Base-by-base conservation (phyloP, 108 stramenopile species). In the Craspedostauros australis region DNA sequence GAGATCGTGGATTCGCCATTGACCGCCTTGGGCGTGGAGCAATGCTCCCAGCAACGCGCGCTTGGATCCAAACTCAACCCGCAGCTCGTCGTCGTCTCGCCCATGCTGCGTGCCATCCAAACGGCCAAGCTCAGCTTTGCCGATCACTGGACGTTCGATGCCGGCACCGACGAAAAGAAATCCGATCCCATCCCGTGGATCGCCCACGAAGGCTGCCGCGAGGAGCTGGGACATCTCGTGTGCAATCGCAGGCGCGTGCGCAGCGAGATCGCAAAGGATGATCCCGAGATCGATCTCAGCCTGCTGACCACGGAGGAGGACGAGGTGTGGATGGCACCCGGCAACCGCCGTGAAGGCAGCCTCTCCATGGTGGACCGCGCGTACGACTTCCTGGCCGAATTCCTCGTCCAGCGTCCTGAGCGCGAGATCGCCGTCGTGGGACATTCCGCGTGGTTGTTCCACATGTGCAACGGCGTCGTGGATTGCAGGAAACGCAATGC, bases 161-260 rank as follows among this genome's bases (percentile, higher is more conserved):
- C 21, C 19, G 20, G 36, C 27, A 16, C 5, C 4, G 18, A 37
- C 14, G 23, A 54, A 2, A 42, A 11, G 20, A 32, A 39, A 1
- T 43, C 22, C 3, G 24, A 39, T 7, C n/a, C 4, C 25, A 36
- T 78, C 12, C 74, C 73, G 15, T 78, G 80, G 80, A 47, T 82
- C 3, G 66, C 74, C 23, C 80, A 82, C 46, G 80, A 82, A 46
- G 77, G 74, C 16, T 77, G 76, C 41, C 70, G 80, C 32, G 80
- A 82, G 52, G 80, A 82, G 53, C 26, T 78, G 48, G 80, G 80
- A 15, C 38, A 73, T 8, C 53, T 82, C 46, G 47, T 63, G 1
- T 70, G 80, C 30, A 82, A 82, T 47, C 64, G 76, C 34, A 66
- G 80, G 23, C 65, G 80, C 11, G 44, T 67, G 1, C 41, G 68